These are phyloP conservation scores for Pseudocercospora crystallina DNA, from an alignment of 2,329 filamentous ascomycete genomes.

Conservation along the genomic window DNA sequence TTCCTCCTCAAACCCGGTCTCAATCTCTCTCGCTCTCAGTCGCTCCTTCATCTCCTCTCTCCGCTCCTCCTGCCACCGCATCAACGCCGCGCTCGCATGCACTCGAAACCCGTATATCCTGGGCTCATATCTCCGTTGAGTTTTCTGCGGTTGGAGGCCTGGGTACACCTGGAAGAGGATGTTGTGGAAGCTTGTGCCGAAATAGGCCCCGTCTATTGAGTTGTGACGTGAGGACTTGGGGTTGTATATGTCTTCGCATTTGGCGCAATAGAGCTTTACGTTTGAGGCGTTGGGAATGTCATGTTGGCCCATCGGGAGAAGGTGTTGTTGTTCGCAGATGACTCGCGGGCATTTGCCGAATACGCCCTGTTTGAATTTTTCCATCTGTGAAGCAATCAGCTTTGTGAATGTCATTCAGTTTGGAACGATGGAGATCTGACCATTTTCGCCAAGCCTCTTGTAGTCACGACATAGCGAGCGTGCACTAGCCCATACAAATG, in stretches of 20 bases:
- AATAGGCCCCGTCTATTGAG: conserved; percentile 95
- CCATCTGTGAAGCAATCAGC: conserved; percentile 62
- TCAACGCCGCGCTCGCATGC: conserved; percentile 81
- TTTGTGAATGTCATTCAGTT: not conserved
- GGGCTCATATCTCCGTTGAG: conserved; percentile 79
- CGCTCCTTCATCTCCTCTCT: conserved; percentile 80
- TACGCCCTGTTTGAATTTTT: conserved; percentile 97
- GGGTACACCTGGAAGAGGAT: conserved; percentile 99
- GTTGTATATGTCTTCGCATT: conserved; percentile 98
- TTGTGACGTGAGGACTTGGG: conserved; percentile 96
- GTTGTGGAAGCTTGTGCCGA: conserved; percentile 97
- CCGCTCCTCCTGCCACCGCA: conserved; percentile 84
- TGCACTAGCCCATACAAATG: conserved; percentile 96
- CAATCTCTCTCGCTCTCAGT: conserved; percentile 66
- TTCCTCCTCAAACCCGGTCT: conserved; percentile 76
- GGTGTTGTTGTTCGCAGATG: conserved; percentile 87
- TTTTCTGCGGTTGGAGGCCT: conserved; percentile 82
- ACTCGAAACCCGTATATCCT: conserved; percentile 94
- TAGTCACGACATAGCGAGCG: conserved; percentile 95
- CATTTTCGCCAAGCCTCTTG: conserved; percentile 92
- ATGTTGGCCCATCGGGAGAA: conserved; percentile 91
- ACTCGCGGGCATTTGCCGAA: conserved; percentile 98
- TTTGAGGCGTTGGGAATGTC: conserved; percentile 84
- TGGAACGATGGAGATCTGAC: conserved; percentile 52
- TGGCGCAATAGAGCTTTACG: conserved; percentile 94